phyloP scores from a whole-genome alignment of 1,139 yeast genomes.

The Yamadazyma diddensiae region DNA sequence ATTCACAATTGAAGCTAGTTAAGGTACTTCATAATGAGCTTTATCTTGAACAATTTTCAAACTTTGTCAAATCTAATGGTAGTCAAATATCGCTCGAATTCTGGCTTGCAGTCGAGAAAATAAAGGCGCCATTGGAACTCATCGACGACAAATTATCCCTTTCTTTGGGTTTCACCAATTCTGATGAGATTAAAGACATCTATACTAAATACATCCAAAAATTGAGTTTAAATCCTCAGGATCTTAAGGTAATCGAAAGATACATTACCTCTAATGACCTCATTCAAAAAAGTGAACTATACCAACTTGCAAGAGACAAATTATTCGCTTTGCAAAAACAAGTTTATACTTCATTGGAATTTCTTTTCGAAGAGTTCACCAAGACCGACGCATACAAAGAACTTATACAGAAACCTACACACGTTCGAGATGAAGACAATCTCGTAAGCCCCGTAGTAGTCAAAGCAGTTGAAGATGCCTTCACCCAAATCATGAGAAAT shows the following conservation, averaged over 20 bases:
- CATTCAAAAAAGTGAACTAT: conserved; percentile 17
- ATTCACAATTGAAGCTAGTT: conserved; percentile 6
- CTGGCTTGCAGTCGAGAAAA: conserved; percentile 65
- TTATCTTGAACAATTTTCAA: conserved; percentile 45
- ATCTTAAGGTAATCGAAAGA: conserved; percentile 23
- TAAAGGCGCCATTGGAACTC: conserved; percentile 55
- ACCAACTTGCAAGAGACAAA: conserved; percentile 51
- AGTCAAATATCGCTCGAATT: conserved; percentile 49
- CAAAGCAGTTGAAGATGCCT: conserved; percentile 68
- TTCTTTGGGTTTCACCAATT: conserved; percentile 30
- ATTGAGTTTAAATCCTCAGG: conserved; percentile 11
- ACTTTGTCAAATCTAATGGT: conserved; percentile 51
- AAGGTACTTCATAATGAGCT: conserved; percentile 8
- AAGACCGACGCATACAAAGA: conserved; percentile 11
- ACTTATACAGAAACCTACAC: conserved; percentile 2
- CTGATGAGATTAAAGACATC: conserved; percentile 48
- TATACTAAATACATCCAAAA: conserved; percentile 23
- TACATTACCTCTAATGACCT: conserved; percentile 20
- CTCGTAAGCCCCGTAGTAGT: conserved; percentile 39
- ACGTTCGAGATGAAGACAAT: conserved; percentile 16
- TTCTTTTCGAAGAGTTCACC: conserved; percentile 21
- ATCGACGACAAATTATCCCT: conserved; percentile 14
- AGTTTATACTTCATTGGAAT: conserved; percentile 33
- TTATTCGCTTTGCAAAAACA: conserved; percentile 56
- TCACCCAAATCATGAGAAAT: conserved; percentile 56